Evolutionary conservation across 306 rosid species (phyloP).

Genomic region (Vigna angularis): DNA sequence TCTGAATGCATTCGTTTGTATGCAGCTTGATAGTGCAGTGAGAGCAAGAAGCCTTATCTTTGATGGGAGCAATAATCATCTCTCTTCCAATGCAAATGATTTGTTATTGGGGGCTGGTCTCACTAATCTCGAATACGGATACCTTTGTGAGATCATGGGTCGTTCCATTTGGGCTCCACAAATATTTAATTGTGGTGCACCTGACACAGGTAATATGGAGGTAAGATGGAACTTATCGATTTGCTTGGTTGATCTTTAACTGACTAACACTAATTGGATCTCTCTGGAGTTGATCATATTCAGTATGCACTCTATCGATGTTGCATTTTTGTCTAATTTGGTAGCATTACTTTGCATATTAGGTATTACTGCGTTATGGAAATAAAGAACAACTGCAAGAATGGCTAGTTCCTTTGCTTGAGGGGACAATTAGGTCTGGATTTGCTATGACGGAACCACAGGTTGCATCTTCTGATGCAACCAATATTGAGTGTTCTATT

Average conservation of each 20-base stretch:
- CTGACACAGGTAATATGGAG: constrained; percentile 99
- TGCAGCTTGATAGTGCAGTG: constrained; percentile 93
- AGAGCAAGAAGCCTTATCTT: constrained; percentile 74
- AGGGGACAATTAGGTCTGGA: constrained; percentile 92
- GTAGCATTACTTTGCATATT: constrained; percentile 42
- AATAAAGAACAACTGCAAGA: constrained; percentile 74
- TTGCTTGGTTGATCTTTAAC: constrained; percentile 27
- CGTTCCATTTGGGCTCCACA: constrained; percentile 96
- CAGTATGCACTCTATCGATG: neutral
- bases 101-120: constrained; percentile 87
- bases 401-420: constrained; percentile 96
- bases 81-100: constrained; percentile 52
- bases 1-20: constrained; percentile 27
- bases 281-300: constrained; percentile 27
- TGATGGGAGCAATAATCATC: constrained; percentile 60
- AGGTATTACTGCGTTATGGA: constrained; percentile 94
- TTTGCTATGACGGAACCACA: constrained; percentile 96
- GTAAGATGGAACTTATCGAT: constrained; percentile 56
- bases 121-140: constrained; percentile 96
- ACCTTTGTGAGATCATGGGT: constrained; percentile 98
- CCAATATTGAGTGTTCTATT: constrained; percentile 90
- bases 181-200: constrained; percentile 89
- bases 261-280: constrained; percentile 26
- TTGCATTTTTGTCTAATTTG: constrained; percentile 37
- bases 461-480: constrained; percentile 96